Base-by-base conservation (phyloP, 495 filamentous ascomycete genomes). In the Friedmanniomyces endolithicus region DNA sequence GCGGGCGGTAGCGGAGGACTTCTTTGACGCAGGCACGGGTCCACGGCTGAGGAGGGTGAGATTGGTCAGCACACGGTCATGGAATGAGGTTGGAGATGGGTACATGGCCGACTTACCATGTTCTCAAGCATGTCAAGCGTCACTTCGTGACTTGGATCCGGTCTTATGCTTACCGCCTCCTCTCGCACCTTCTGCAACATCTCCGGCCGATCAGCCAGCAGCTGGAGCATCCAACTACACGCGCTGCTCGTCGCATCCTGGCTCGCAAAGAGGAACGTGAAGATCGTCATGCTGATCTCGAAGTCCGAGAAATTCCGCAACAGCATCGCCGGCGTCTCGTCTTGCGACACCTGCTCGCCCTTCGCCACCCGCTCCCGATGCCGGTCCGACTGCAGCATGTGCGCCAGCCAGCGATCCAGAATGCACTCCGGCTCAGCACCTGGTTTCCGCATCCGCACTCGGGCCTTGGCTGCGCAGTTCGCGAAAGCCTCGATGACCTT, bases 181-280 rank as follows among this genome's bases (percentile, higher is more conserved):
- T 94, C 90, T 24, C 94, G 87, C 29, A 98, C 81, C 65, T 85
- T 85, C 64, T 88, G 88, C 49, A 97, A 74, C 48, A 92, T 73
- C 50, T 98, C 94, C 11, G 92, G 90, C 62, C 89, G 84, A 67
- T 98, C 88, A 46, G 94, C 94, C 76, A 90, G 82, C 62, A 87
- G 77, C 70, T 98, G 92, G 79, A 95, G 94, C 59, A 97, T 71
- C 87, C 92, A 97, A 45, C 89, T 96, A 57, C 78, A 79, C 52
- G 94, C 94, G 55, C 86, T 89, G 69, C 85, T 90, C 52, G 92
- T 95, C 51, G 92, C 92, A 68, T 98, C 92, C 71, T 98, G 92
- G 31, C 88, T 94, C 47, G 94, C 92, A 72, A 98, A 98, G 50
- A 98, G 77, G 78, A 98, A 96, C 52, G 92, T 96, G 74, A 97